Conservation (phyloP, 257 asterid species). For the Capsicum chinense region DNA sequence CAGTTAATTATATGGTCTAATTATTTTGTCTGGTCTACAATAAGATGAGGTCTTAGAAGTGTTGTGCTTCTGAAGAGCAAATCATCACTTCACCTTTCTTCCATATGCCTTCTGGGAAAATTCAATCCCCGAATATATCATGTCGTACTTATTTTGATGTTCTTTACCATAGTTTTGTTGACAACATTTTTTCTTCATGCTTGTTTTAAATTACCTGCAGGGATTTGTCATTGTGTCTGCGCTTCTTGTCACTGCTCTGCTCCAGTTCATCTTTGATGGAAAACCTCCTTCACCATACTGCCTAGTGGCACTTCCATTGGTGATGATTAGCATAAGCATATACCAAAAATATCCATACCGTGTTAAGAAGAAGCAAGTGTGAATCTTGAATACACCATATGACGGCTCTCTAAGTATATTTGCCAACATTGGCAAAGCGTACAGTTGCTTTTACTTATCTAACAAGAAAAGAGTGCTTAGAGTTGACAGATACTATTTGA, state of each 20-base stretch:
- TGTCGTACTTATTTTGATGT: neutral
- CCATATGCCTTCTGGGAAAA: neutral
- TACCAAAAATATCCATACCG: slow-evolving; percentile 91
- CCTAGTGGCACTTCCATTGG: slow-evolving; percentile 86
- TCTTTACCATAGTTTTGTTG: neutral
- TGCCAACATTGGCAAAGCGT: slow-evolving; percentile 2
- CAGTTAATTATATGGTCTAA: neutral
- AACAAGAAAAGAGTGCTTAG: slow-evolving; percentile 19
- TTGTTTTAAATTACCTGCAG: slow-evolving; percentile 47
- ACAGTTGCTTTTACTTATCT: slow-evolving; percentile 7
- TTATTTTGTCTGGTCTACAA: neutral
- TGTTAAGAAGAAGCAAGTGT: slow-evolving; percentile 63
- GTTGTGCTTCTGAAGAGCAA: neutral
- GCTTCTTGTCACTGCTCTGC: slow-evolving; percentile 85
- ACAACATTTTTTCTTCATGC: neutral
- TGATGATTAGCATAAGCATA: slow-evolving; percentile 70
- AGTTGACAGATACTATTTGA: neutral
- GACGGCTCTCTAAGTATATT: neutral
- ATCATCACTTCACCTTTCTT: neutral
- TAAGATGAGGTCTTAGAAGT: neutral
- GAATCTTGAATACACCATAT: slow-evolving; percentile 32
- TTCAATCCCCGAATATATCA: neutral
- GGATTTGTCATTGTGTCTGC: slow-evolving; percentile 97
- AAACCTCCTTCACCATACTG: slow-evolving; percentile 84
- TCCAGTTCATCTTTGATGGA: slow-evolving; percentile 83